Evolutionary conservation across 495 filamentous ascomycete species (phyloP).

Genomic region (Bathelium albidoporum): DNA sequence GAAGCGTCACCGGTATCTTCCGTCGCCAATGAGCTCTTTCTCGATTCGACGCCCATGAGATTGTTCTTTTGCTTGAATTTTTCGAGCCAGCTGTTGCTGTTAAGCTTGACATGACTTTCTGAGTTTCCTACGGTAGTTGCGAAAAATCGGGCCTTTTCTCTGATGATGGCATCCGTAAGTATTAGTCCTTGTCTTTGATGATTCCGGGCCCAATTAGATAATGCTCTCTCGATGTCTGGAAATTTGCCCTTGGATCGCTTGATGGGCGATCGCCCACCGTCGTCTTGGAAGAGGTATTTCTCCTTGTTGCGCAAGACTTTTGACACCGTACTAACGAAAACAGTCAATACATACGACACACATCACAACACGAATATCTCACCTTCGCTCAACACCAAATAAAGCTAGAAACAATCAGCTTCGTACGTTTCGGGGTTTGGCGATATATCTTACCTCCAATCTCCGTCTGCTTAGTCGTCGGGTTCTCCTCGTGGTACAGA

Average conservation of each 20-base stretch:
- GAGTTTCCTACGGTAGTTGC: slow-evolving; percentile 62
- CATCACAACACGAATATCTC: slow-evolving; percentile 22
- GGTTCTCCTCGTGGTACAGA: slow-evolving; percentile 88
- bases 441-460: slow-evolving; percentile 64
- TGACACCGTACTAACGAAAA: slow-evolving; percentile 76
- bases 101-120: slow-evolving; percentile 67
- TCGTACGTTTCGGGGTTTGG: slow-evolving; percentile 18
- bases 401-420: slow-evolving; percentile 47
- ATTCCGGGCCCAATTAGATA: slow-evolving; percentile 80
- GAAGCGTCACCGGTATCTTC: slow-evolving; percentile 30
- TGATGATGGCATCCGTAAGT: slow-evolving; percentile 73
- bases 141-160: slow-evolving; percentile 81
- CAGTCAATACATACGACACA: slow-evolving; percentile 17
- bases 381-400: slow-evolving; percentile 99
- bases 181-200: slow-evolving; percentile 64
- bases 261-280: slow-evolving; percentile 77
- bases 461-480: slow-evolving; percentile 92
- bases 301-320: slow-evolving; percentile 96
- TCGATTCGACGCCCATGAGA: slow-evolving; percentile 52
- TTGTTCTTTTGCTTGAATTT: slow-evolving; percentile 95
- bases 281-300: slow-evolving; percentile 85
- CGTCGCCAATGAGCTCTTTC: slow-evolving; percentile 51
- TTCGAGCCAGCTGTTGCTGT: slow-evolving; percentile 75
- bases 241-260: slow-evolving; percentile 86
- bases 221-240: slow-evolving; percentile 89